Base-by-base conservation (phyloP, 768 basidiomycete species). In the Lactifluus volemus region DNA sequence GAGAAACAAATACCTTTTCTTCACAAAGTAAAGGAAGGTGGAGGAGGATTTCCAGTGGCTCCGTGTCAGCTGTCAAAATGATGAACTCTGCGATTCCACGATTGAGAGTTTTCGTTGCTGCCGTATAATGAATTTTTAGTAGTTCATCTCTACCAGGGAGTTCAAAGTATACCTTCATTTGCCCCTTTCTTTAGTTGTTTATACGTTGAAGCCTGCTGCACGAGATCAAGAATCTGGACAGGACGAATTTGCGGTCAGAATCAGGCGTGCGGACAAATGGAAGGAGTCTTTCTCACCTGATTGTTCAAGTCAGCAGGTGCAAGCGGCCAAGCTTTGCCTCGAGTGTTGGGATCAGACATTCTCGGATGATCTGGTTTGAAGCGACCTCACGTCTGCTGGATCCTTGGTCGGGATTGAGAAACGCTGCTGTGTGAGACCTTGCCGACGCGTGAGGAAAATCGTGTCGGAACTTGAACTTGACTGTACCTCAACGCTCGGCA, bases 181-280 rank as follows among this genome's bases (percentile, higher is more conserved):
- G 97, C 97, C 63, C 97, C 96, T 78, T 98, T 98, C 78, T 98
- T 98, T 51, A 98, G 77, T 74, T 98, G 95, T 77, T 98, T 98
- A 79, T 96, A 97, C 74, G 94, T 88, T n/a, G 84, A 79, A 45
- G 96, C 95, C 75, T 96, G 91, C 72, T 97, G 92, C 36, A 97
- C 89, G 59, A 98, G 80, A 70, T 98, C 96, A 57, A 99, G 82
- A 70, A 98, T 97, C 93, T 96, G 68, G 19, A 39, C 17, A 34
- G 38, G 14, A 36, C 38, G 12, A 65, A 25, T 25, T 25, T 15
- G 29, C 32, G 34, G 42, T 55, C 50, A 52, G 39, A 45, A 55
- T n/a, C 10, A 36, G n/a, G 53, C 25, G 10, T 29, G 42, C 14
- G 57, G 25, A 38, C 39, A 34, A 30, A 63, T 38, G 44, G 29